Percentiles rank a stretch among this genome's conserved stretches.
Evolutionary conservation across 1,139 yeast genomes (phyloP).

Genomic region (Pichia kudriavzevii): DNA sequence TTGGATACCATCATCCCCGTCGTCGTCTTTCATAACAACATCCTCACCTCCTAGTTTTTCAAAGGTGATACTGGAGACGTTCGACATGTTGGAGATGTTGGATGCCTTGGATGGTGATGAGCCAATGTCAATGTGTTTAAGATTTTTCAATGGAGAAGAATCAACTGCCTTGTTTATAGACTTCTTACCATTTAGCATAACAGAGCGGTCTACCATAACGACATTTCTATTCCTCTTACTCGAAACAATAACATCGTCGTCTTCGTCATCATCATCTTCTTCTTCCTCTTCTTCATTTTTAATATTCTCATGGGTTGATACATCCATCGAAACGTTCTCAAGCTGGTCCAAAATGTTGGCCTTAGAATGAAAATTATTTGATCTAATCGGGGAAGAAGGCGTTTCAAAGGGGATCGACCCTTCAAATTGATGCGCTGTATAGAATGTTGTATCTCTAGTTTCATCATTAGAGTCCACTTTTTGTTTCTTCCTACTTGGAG

Average conservation of each 20-base stretch:
- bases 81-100: conserved; percentile 15
- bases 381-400: conserved; percentile 26
- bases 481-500: conserved; percentile 17
- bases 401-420: conserved; percentile 16
- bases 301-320: conserved; percentile 3
- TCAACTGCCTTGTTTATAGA: conserved; percentile 15
- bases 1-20: conserved; percentile 36
- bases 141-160: conserved; percentile 23
- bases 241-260: conserved; percentile 39
- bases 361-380: conserved; percentile 1
- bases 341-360: conserved; percentile 13
- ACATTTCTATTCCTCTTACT: conserved; percentile 39
- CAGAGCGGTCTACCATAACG: conserved; percentile 28
- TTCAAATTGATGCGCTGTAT: conserved; percentile 18
- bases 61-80: conserved; percentile 21
- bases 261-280: conserved; percentile 22
- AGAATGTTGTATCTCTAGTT: conserved; percentile 18
- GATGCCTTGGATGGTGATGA: conserved; percentile 24
- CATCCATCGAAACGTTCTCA: conserved; percentile 12
- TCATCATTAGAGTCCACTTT: conserved; percentile 17
- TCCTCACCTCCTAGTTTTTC: conserved; percentile 43
- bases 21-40: conserved; percentile 32
- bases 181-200: conserved; percentile 23
- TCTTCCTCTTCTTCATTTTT: conserved; percentile 13
- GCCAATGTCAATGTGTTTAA: conserved; percentile 8